Percentiles rank a stretch among this genome's conserved stretches.
Evolutionary conservation across 31 red algal species (phyloP).

Genomic region (Asparagopsis taxiformis): DNA sequence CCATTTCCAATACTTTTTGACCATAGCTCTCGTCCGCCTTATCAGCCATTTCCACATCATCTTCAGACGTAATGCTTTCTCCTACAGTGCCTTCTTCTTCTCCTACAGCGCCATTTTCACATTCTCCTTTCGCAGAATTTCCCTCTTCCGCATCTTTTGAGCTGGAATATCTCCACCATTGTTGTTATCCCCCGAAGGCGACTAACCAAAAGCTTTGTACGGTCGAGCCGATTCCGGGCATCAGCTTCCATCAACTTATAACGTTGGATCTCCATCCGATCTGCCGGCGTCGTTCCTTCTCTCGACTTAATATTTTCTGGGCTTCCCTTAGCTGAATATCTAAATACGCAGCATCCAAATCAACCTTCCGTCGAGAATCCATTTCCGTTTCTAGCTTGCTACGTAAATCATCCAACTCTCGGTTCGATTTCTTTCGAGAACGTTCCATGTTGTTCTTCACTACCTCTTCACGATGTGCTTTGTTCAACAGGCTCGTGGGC

Average conservation of each 20-base stretch:
- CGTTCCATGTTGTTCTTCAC: slow-evolving; percentile 1
- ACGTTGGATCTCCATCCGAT: slow-evolving; percentile 14
- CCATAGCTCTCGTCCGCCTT: slow-evolving; percentile 4
- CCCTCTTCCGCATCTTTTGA: not conserved
- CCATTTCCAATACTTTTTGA: slow-evolving; percentile 33
- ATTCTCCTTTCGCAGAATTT: too few relatives aligned
- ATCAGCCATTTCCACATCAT: slow-evolving; percentile 9
- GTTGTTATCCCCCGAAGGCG: slow-evolving; percentile 13
- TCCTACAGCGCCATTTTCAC: slow-evolving; percentile 3
- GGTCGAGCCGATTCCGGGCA: slow-evolving; percentile 11
- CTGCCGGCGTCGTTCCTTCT: not conserved
- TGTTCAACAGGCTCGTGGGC: slow-evolving; percentile 25
- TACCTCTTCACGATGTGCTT: slow-evolving; percentile 23
- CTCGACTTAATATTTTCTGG: not conserved
- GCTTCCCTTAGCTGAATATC: slow-evolving; percentile 16
- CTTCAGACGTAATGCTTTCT: slow-evolving; percentile 1
- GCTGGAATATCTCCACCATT: not conserved
- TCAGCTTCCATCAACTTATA: slow-evolving; percentile 6
- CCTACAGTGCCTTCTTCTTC: slow-evolving; percentile 1
- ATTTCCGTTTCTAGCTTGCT: slow-evolving; percentile 38
- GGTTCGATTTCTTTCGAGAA: slow-evolving; percentile 36
- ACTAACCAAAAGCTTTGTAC: slow-evolving; percentile 24
- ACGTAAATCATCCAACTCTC: slow-evolving; percentile 48
- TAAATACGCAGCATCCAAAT: slow-evolving; percentile 38
- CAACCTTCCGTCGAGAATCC: slow-evolving; percentile 37